Base-by-base conservation (phyloP, 192 early-diverging fungal genomes). In the Coemansia sp. region DNA sequence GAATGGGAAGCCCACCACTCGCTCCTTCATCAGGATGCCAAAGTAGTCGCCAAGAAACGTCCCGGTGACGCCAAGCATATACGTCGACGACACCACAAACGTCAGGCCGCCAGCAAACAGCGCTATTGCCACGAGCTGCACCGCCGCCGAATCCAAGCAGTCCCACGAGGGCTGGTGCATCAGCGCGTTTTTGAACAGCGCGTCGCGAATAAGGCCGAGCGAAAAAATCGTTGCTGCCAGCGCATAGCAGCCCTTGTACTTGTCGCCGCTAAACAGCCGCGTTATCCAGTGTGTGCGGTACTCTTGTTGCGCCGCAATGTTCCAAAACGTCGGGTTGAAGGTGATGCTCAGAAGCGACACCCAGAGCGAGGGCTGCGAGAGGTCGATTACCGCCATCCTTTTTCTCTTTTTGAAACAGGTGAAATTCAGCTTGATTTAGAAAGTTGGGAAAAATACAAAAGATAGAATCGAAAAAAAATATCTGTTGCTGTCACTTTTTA, bases 31-130 rank as follows among this genome's bases (percentile, higher is more conserved):
- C 59, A 94, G 74, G 55, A 96, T 95, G 50, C 95, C 95, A 86
- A 94, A 96, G 73, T 96, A 96, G 71, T 94, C 93, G 64, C 94
- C 93, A 88, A 96, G 74, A 69, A 94, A 96, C 29, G 94, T 96
- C 61, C 94, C 94, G 15, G 91, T 93, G 57, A 96, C 82, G 55
- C 94, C 94, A 20, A 96, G 82, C 41, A 85, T 85, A 68, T 84
- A 94, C 87, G 93, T 96, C 48, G 91, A 93, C 22, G 89, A 86
- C 20, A 92, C 57, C 3, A 96, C 93, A 62, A 95, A 85, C 19
- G 85, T 59, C 76, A 88, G 92, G 11, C 94, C 93, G 19, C 82
- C 33, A 4, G 42, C 65, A 52, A 90, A 87, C 33, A 88, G 75
- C 23, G 77, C 34, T 8, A 55, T 63, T 0, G 85, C 90, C 19